Evolutionary conservation across 768 basidiomycete genomes (phyloP).

Genomic region (Tulasnella sp.): DNA sequence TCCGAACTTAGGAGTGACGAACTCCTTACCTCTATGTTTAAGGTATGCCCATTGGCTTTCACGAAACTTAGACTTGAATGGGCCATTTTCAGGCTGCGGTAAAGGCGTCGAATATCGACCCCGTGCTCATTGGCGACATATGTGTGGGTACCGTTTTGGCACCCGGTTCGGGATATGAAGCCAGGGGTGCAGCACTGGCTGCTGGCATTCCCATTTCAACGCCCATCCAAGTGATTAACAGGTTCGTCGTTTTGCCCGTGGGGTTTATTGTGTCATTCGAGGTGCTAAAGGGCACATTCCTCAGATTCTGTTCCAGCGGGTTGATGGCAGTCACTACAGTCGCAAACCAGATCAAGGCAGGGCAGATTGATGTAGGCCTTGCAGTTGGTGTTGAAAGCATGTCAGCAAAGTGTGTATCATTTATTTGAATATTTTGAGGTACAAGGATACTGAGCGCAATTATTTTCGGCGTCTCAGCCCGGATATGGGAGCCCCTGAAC

Average conservation of each 20-base stretch:
- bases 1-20: constrained; percentile 20
- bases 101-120: constrained; percentile 45
- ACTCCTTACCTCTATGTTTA: constrained; percentile 46
- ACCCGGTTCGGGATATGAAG: constrained; percentile 48
- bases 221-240: constrained; percentile 60
- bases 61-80: constrained; percentile 27
- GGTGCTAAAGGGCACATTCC: background rate
- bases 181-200: constrained; percentile 59
- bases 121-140: constrained; percentile 57
- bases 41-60: constrained; percentile 30
- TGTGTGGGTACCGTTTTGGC: constrained; percentile 68
- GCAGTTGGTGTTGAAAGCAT: constrained; percentile 21
- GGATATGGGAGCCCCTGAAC: constrained; percentile 17
- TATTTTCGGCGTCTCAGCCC: background rate
- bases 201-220: constrained; percentile 72
- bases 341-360: constrained; percentile 59
- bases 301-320: constrained; percentile 61
- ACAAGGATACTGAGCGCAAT: background rate
- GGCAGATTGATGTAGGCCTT: constrained; percentile 71
- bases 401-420: constrained; percentile 21
- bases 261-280: background rate
- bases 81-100: constrained; percentile 33
- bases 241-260: constrained; percentile 22
- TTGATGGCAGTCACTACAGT: constrained; percentile 74
- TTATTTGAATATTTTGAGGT: background rate